Evolutionary conservation across 192 early-diverging fungal genomes (phyloP).

Genomic region (Umbelopsis isabellina): DNA sequence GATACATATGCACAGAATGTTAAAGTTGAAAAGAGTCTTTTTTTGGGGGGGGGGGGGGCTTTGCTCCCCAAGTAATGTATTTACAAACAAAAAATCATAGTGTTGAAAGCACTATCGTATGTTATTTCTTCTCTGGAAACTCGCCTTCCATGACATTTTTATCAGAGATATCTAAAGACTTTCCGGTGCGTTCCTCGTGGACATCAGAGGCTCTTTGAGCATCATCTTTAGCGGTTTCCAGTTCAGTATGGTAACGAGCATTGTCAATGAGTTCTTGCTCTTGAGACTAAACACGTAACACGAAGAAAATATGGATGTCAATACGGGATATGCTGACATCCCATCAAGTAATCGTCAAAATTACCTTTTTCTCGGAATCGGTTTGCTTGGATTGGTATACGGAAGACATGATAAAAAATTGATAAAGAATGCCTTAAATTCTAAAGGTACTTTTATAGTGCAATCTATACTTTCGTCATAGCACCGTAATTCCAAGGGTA

Average conservation of each 20-base stretch:
- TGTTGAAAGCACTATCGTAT: neutral
- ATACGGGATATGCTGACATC: neutral
- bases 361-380: neutral
- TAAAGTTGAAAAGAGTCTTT: too few species aligned
- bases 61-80: neutral
- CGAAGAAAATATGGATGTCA: neutral
- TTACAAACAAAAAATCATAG: neutral
- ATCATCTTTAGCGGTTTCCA: neutral
- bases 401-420: neutral
- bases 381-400: slow-evolving; percentile 14
- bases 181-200: slow-evolving; percentile 14
- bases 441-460: neutral
- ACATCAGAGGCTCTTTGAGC: slow-evolving; percentile 11
- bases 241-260: neutral
- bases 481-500: neutral
- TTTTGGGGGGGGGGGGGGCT: too few species aligned
- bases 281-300: neutral
- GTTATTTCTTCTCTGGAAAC: neutral
- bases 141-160: neutral
- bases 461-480: slow-evolving; percentile 4
- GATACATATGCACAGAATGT: too few species aligned
- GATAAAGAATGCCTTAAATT: too few species aligned
- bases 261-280: slow-evolving; percentile 15
- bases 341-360: neutral
- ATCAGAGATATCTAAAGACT: neutral